A percentile compares a stretch with the other conserved stretches of the same genome.
These are phyloP conservation scores for Trichosporon sp. DNA, from an alignment of 1,284 basidiomycete genomes.

Conservation along the genomic window DNA sequence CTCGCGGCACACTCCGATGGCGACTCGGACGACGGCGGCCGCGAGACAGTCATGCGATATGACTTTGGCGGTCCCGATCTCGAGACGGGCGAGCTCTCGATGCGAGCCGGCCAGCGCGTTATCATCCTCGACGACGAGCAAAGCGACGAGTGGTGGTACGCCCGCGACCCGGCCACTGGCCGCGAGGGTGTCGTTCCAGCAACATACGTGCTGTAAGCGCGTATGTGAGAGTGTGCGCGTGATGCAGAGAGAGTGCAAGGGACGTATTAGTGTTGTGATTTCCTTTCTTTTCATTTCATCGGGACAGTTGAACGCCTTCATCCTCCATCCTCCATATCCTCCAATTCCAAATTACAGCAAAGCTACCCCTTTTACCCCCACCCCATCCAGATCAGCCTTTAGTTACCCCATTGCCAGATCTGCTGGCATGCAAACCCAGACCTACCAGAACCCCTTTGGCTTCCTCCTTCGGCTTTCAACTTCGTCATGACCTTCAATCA, in stretches of 20 bases:
- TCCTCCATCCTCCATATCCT: no score
- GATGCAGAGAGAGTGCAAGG: no score
- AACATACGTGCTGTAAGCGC: conserved; percentile 55
- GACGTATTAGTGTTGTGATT: no score
- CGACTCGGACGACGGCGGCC: conserved; percentile 32
- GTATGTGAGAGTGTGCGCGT: no score
- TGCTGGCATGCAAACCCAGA: neutral
- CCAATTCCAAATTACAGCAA: neutral
- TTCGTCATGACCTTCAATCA: neutral
- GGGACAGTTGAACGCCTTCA: neutral
- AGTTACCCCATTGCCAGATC: neutral
- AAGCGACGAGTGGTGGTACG: conserved; percentile 78
- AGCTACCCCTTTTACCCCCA: no score
- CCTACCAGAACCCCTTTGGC: no score
- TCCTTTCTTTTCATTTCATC: neutral
- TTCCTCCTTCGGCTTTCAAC: neutral
- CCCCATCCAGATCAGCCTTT: neutral
- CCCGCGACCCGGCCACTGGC: conserved; percentile 67
- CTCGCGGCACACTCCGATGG: conserved; percentile 18
- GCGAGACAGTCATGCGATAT: conserved; percentile 44
- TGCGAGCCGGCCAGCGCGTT: conserved; percentile 41
- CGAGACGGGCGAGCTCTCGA: conserved; percentile 42
- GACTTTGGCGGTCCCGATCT: conserved; percentile 39
- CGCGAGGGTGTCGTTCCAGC: conserved; percentile 82
- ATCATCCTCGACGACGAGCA: conserved; percentile 41